Evolutionary conservation across 106 monocot genomes (phyloP), one percentile per base, ranked within the genome.

Genomic region (Phalaenopsis aphrodite): DNA sequence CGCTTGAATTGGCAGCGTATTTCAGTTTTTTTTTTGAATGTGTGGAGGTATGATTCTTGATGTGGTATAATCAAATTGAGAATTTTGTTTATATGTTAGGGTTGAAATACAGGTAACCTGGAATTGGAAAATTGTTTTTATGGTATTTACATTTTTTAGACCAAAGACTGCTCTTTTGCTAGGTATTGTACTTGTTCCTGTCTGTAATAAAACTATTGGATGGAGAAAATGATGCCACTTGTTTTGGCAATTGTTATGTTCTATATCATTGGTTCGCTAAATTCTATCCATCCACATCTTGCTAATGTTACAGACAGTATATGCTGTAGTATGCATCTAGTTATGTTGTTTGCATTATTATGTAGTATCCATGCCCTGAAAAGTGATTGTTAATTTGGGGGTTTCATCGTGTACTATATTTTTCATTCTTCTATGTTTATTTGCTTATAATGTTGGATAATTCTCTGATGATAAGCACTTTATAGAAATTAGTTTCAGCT

Each of bases 101-200:
- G 36, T 39, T 69, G 12, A 69, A 5, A 10, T 37, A 61, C 43
- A 74, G 19, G 8, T 45, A 74, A 19, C 19, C 36, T 42, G 36
- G 74, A 74, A 42, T 12, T 42, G 36, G 74, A 74, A 42, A 74
- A 8, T 42, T 74, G 74, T 43, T 74, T 74, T 74, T 19, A 74
- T 74, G 4, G 36, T 16, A 39, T 38, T 65, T 69, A 39, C 15
- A 38, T 15, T 2, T 69, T 37, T 69, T 69, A 39, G 21, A 39
- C 39, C 69, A 37, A 39, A 69, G n/a, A 38, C 12, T 69, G 69
- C 38, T 69, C 14, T 69, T 8, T 10, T 36, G 68, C 10, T 37
- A 4, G 18, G 57, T 57, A 17, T 48, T 48, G 57, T 9, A 4
- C 18, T 57, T 61, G 21, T n/a, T 61, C 5, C 38, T 39, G 10